Evolutionary conservation across 495 filamentous ascomycete species (phyloP).

Genomic region (Neurospora tetraspora): DNA sequence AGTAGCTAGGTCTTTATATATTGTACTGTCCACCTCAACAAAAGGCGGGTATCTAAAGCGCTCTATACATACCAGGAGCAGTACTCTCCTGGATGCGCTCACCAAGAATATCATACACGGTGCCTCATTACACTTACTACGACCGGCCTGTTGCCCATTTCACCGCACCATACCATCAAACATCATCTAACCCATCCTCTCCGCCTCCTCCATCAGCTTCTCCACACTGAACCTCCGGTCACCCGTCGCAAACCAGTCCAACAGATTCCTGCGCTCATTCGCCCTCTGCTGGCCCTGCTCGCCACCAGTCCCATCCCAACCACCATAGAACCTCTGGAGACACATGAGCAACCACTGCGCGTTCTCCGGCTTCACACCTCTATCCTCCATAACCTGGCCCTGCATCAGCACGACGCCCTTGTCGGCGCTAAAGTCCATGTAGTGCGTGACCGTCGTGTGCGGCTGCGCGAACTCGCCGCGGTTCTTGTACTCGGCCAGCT

Average conservation of each 20-base stretch:
- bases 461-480: slow-evolving; percentile 80
- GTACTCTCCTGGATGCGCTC: not conserved
- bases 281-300: slow-evolving; percentile 27
- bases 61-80: not conserved
- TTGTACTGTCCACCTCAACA: not conserved
- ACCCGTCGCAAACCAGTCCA: slow-evolving; percentile 73
- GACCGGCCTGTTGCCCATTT: not conserved
- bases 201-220: slow-evolving; percentile 73
- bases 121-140: not conserved
- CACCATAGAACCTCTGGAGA: slow-evolving; percentile 82
- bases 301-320: slow-evolving; percentile 36
- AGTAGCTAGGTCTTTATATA: not conserved
- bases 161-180: not conserved
- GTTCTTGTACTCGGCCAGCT: slow-evolving; percentile 83
- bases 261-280: slow-evolving; percentile 47
- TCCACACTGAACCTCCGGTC: slow-evolving; percentile 74
- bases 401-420: slow-evolving; percentile 78
- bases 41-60: not conserved
- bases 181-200: slow-evolving; percentile 50
- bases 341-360: slow-evolving; percentile 86
- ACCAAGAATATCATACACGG: not conserved
- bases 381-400: slow-evolving; percentile 63
- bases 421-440: slow-evolving; percentile 61
- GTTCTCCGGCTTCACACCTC: slow-evolving; percentile 69
- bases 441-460: slow-evolving; percentile 88